Percentiles rank a stretch among this genome's conserved stretches.
Evolutionary conservation across 805 yeast genomes (phyloP).

Genomic region (Clavispora carvajalis): DNA sequence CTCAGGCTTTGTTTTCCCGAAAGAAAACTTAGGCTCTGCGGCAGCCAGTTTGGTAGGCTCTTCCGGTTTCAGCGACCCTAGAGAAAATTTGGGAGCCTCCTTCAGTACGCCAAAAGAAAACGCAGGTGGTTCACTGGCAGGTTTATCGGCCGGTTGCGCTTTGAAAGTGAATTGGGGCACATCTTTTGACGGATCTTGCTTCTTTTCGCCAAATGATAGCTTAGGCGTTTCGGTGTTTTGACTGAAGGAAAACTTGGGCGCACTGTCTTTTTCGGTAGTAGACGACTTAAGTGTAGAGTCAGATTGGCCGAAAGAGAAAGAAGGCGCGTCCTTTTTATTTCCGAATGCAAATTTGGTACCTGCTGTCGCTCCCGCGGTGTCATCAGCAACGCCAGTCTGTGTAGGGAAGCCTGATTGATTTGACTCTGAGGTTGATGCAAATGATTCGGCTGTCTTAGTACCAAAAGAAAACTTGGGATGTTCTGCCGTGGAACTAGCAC

Average conservation of each 20-base stretch:
- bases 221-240: conserved; percentile 1
- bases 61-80: conserved; percentile 10
- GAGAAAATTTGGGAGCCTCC: conserved; percentile 4
- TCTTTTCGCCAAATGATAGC: conserved; percentile 15
- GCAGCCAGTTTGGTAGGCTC: conserved; percentile 1
- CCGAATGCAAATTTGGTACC: conserved; percentile 3
- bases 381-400: not conserved
- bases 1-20: conserved; percentile 10
- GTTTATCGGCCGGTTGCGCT: not conserved
- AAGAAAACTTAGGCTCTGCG: conserved; percentile 12
- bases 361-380: not conserved
- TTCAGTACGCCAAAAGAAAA: not conserved
- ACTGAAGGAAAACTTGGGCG: conserved; percentile 7
- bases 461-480: conserved; percentile 18
- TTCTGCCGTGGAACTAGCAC: not conserved
- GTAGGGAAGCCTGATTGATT: too few species aligned
- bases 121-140: not conserved
- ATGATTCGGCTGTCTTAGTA: not conserved
- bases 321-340: not conserved
- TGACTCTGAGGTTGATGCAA: not conserved
- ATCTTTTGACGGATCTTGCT: not conserved
- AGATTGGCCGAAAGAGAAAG: not conserved
- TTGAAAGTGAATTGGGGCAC: conserved; percentile 3
- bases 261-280: not conserved
- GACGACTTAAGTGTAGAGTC: not conserved